Base-by-base conservation (phyloP, 768 basidiomycete species). In the Trametes maxima region DNA sequence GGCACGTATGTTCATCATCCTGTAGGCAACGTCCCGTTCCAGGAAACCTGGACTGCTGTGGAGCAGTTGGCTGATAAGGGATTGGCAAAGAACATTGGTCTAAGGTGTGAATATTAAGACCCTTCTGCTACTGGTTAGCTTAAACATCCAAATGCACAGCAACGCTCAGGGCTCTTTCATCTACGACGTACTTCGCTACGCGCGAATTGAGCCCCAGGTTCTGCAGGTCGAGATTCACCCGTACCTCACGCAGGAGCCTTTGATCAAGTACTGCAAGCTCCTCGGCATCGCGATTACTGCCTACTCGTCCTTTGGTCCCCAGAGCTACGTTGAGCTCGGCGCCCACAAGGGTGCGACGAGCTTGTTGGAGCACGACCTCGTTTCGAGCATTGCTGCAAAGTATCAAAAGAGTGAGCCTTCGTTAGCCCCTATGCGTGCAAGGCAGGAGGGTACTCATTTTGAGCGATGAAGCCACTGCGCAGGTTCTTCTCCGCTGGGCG, bases 21-120 rank as follows among this genome's bases (percentile, higher is more conserved):
- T 46, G 45, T 64, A 87, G 83, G 83, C 65, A 85, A 86, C 52
- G 85, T 83, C 0, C 87, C 88, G 40, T 82, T 91, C 72, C 85
- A 86, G 67, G 88, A 92, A 77, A 95, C 94, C 17, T 95, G 92
- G 92, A 70, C 74, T 43, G 90, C 83, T 16, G 83, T 96, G 86
- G 94, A 96, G 74, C 78, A 80, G 62, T 82, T 95, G 21, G 87
- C 88, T 48, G 88, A 91, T 64, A 79, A 81, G 44, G 87, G 87
- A 8, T 72, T 87, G 42, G 84, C 78, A 11, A 91, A 84, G 78
- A 89, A 93, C 70, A 92, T 95, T 65, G 94, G 92, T 58, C 69
- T 92, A 65, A 87, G 86, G 88, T 85, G 66, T 42, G 72, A 66
- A 28, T 28, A 39, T 39, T 12, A 1, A 8, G 21, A 12, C 19